phyloP scores from a whole-genome alignment of 169 alveolate genomes.

The Plasmodium gonderi region DNA sequence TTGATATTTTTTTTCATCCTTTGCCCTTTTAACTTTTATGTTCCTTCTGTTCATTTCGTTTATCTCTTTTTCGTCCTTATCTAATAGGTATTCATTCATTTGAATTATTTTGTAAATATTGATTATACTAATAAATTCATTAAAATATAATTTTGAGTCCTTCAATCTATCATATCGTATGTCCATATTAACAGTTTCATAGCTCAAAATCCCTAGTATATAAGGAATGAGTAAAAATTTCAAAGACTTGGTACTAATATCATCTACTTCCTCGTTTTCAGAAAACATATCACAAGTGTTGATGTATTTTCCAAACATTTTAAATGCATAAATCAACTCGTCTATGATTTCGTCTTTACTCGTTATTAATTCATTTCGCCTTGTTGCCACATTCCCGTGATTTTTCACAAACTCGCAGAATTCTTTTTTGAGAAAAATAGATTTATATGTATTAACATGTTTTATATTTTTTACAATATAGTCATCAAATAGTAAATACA shows the following conservation, averaged over 20 bases:
- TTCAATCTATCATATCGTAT: conserved; percentile 31
- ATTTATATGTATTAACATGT: not conserved
- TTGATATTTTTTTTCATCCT: conserved; percentile 44
- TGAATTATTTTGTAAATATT: conserved; percentile 3
- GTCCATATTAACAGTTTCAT: conserved; percentile 34
- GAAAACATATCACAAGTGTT: conserved; percentile 28
- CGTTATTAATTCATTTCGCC: not conserved
- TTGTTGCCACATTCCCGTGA: not conserved
- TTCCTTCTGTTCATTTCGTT: conserved; percentile 38
- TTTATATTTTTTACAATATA: conserved; percentile 20
- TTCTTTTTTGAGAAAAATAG: conserved; percentile 36
- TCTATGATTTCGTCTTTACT: conserved; percentile 57
- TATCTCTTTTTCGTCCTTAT: not conserved
- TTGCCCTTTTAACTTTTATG: conserved; percentile 34
- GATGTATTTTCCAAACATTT: conserved; percentile 10
- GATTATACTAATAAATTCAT: conserved; percentile 5
- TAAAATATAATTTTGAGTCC: conserved; percentile 22
- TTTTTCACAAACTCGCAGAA: not conserved
- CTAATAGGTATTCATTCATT: conserved; percentile 35
- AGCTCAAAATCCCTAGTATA: conserved; percentile 15
- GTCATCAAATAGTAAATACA: conserved; percentile 33
- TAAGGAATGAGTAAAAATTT: conserved; percentile 25
- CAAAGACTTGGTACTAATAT: conserved; percentile 23
- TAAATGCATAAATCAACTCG: conserved; percentile 40
- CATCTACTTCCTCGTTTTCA: conserved; percentile 48